phyloP scores from a whole-genome alignment of 495 filamentous ascomycete genomes.

The Annulohypoxylon moriforme region DNA sequence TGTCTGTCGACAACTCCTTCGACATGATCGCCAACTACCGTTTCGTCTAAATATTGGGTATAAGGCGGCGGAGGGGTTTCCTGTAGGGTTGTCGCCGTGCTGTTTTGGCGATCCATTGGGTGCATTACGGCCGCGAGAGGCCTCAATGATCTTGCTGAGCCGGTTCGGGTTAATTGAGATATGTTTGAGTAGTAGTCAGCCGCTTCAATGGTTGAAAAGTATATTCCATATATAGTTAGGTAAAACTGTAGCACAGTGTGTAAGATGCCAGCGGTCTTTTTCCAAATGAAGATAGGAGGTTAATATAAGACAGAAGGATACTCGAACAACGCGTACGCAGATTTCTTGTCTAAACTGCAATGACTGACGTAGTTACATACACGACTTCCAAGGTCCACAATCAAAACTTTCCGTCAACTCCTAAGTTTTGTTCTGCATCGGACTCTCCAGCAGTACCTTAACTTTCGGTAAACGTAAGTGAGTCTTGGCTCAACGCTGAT shows the following conservation, averaged over 20 bases:
- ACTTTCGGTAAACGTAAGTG: neutral
- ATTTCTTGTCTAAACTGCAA: neutral
- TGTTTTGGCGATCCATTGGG: conserved; percentile 13
- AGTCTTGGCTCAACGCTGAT: neutral
- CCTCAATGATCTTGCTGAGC: neutral
- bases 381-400: neutral
- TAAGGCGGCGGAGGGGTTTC: conserved; percentile 24
- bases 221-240: neutral
- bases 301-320: neutral
- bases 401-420: neutral
- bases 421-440: neutral
- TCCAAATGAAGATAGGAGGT: neutral
- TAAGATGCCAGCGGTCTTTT: neutral
- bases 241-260: neutral
- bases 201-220: neutral
- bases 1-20: neutral
- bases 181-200: neutral
- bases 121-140: neutral
- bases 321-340: neutral
- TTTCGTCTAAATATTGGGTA: neutral
- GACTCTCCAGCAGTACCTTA: conserved; percentile 1
- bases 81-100: neutral
- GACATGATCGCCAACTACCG: no score
- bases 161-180: neutral
- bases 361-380: neutral